phyloP scores from a whole-genome alignment of 2,329 filamentous ascomycete species.

The Drechslerella stenobrocha region DNA sequence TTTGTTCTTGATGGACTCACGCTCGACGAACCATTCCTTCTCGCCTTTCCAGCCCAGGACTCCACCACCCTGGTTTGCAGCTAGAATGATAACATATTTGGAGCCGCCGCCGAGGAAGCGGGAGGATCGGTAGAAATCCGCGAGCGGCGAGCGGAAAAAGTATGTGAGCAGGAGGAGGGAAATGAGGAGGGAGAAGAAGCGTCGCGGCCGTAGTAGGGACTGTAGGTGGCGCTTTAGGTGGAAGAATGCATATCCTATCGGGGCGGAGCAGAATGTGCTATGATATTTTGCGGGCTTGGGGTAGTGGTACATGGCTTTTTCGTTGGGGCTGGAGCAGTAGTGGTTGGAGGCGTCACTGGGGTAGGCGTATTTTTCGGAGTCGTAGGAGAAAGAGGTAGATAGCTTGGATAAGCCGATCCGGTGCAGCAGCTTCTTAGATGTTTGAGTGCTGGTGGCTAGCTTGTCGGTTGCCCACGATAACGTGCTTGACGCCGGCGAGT shows the following conservation, averaged over 20 bases:
- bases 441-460: constrained; percentile 22
- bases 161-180: constrained; percentile 31
- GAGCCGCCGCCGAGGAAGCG: constrained; percentile 72
- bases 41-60: constrained; percentile 99
- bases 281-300: constrained; percentile 40
- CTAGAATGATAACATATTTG: constrained; percentile 90
- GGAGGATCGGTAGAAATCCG: constrained; percentile 29
- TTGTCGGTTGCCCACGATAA: constrained; percentile 39
- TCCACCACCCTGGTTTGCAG: constrained; percentile 90
- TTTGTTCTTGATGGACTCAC: constrained; percentile 95
- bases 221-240: constrained; percentile 37
- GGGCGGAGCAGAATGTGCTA: constrained; percentile 37
- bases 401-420: constrained; percentile 34
- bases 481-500: constrained; percentile 29
- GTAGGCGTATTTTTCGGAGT: constrained; percentile 17
- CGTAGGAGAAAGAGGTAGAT: constrained; percentile 33
- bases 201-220: constrained; percentile 25
- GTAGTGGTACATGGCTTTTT: constrained; percentile 42
- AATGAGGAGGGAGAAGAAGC: constrained; percentile 26
- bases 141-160: constrained; percentile 24
- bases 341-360: not conserved
- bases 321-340: constrained; percentile 28
- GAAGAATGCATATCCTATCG: constrained; percentile 34
- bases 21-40: constrained; percentile 95
- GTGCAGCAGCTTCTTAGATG: constrained; percentile 33